Conservation (phyloP, 257 asterid species). For the Gynochthodes officinalis region DNA sequence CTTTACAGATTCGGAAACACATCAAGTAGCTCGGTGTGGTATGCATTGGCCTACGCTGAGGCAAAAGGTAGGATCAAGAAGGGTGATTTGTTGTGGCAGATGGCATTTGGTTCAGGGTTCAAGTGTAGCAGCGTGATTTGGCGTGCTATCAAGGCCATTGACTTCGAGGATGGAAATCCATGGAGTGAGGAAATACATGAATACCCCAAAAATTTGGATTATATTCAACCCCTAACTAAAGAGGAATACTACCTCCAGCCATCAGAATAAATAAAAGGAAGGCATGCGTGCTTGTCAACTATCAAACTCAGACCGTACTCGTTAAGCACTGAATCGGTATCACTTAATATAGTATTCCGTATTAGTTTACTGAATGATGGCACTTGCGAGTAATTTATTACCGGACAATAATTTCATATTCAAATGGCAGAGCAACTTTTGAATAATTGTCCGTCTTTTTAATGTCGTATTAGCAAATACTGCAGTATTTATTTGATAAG, state of each 20-base stretch:
- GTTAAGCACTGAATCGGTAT: too few species aligned
- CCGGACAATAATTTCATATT: too few species aligned
- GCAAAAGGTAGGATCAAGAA: constrained; percentile 44
- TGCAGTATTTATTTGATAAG: too few species aligned
- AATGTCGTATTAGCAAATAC: too few species aligned
- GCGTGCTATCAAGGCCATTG: constrained; percentile 38
- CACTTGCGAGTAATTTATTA: too few species aligned
- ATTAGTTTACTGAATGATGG: too few species aligned
- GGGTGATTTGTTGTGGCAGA: constrained; percentile 52
- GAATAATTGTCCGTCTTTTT: too few species aligned
- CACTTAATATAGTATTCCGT: too few species aligned
- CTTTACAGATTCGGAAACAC: constrained; percentile 45
- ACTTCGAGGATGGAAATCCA: constrained; percentile 42
- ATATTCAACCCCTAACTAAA: neutral
- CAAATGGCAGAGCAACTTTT: too few species aligned
- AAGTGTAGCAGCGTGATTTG: constrained; percentile 50
- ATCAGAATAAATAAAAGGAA: neutral
- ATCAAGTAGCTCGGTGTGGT: constrained; percentile 47
- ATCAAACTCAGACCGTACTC: too few species aligned
- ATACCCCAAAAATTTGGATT: constrained; percentile 24
- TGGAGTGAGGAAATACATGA: constrained; percentile 51
- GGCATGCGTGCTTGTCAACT: too few species aligned
- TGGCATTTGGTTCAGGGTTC: constrained; percentile 57
- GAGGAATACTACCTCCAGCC: neutral
- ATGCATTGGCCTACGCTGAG: constrained; percentile 45